Evolutionary conservation across 1,139 yeast genomes (phyloP), one percentile per base, ranked within the genome.

Genomic region (Candida tropicalis): DNA sequence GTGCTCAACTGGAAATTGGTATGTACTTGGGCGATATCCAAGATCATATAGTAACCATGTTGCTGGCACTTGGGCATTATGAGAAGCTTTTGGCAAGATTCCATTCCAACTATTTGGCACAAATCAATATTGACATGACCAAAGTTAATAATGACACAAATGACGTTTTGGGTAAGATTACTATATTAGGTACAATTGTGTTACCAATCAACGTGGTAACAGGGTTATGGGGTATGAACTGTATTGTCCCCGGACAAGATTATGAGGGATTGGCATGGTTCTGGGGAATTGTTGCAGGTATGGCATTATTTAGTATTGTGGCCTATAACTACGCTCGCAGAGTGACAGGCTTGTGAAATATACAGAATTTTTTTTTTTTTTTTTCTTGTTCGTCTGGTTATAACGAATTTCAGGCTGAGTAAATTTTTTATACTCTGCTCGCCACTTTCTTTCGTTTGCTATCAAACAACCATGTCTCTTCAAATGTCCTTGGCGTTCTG

Each of bases 211-310:
- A 93, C 60, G 88, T 93, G 44, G 84, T 93, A 18, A 93, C 99
- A 0, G 99, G 99, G 23, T 70, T 93, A 42, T 93, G 98, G 98
- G 99, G 99, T 48, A 93, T 93, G 99, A 93, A 93, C 68, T 96
- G 95, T 52, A 55, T 87, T 9, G 98, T 93, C 28, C 99, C 99
- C 0, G 99, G 99, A 0, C 98, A 91, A 60, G 84, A 78, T 23
- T 70, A 73, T 39, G 82, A 79, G 11, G 84, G 88, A 1, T 68
- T 91, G 53, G 63, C 70, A 4, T 93, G 99, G 99, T 93, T 93
- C 64, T 86, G 81, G 60, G 50, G 58, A 5, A 72, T 72, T 29
- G 54, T 70, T 20, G 56, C 59, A 15, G 56, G 62, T 12, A 70
- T 72, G 69, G 46, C 60, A 7, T 37, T 59, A 26, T 73, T 73